A percentile compares a stretch with the other conserved stretches of the same genome.
These are phyloP conservation scores for Aspergillus sp. DNA, from an alignment of 2,329 filamentous ascomycete genomes.

Conservation along the genomic window DNA sequence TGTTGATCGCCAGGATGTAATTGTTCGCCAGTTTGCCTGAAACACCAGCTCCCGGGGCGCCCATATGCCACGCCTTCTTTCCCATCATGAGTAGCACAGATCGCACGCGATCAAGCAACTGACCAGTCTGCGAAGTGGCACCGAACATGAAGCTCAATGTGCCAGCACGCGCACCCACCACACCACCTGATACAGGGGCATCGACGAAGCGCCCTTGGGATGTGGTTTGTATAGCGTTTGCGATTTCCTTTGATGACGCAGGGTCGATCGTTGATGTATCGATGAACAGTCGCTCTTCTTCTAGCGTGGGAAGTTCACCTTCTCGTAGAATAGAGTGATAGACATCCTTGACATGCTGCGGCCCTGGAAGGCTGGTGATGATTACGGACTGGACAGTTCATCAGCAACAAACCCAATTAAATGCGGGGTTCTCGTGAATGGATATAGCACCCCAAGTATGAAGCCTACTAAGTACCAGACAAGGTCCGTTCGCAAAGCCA, in stretches of 20 bases:
- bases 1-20: conserved; percentile 91
- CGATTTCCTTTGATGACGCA: conserved; percentile 76
- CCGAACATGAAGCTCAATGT: conserved; percentile 97
- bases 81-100: conserved; percentile 80
- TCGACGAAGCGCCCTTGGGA: conserved; percentile 80
- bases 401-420: conserved; percentile 9
- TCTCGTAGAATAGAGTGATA: conserved; percentile 73
- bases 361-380: conserved; percentile 86
- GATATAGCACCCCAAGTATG: neutral
- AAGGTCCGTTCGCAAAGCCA: neutral
- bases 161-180: conserved; percentile 83
- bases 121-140: conserved; percentile 49
- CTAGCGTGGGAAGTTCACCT: conserved; percentile 51
- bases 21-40: conserved; percentile 96
- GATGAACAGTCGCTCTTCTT: conserved; percentile 76
- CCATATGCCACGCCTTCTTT: conserved; percentile 80
- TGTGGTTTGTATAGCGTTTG: conserved; percentile 66
- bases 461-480: no score
- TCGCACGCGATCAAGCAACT: conserved; percentile 65
- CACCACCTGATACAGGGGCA: conserved; percentile 94
- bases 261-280: conserved; percentile 98
- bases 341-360: conserved; percentile 80
- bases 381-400: conserved; percentile 67
- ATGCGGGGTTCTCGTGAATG: neutral
- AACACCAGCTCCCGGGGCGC: conserved; percentile 79